phyloP scores from a whole-genome alignment of 2,329 filamentous ascomycete genomes.

The Phialemoniopsis sp. region DNA sequence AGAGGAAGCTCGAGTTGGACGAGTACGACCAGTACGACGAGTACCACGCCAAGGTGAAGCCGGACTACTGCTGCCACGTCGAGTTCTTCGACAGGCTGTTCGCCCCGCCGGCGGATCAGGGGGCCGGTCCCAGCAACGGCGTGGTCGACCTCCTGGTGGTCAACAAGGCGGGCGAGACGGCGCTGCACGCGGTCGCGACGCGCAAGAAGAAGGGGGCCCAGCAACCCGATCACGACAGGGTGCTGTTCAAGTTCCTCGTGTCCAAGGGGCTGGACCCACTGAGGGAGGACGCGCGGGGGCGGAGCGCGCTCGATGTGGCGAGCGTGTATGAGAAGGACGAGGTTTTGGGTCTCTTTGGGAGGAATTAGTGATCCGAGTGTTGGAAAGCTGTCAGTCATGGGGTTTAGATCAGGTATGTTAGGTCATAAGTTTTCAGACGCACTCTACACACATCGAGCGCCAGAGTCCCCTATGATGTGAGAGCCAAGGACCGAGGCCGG shows the following conservation, averaged over 20 bases:
- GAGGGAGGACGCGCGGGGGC: conserved; percentile 3
- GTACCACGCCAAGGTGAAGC: too few species aligned
- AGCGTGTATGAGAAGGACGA: conserved; percentile 4
- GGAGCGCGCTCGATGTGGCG: conserved; percentile 7
- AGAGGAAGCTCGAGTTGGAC: too few species aligned
- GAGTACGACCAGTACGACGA: too few species aligned
- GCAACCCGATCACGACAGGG: conserved; percentile 2
- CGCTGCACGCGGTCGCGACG: conserved; percentile 4
- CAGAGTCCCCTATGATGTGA: too few species aligned
- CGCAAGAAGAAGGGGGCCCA: background rate
- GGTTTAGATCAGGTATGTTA: too few species aligned
- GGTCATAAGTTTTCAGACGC: too few species aligned
- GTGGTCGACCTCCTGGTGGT: conserved; percentile 5
- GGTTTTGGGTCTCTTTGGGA: conserved; percentile 1
- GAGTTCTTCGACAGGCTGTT: conserved; percentile 2
- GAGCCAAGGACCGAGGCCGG: conserved; percentile 15
- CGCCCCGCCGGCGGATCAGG: too few species aligned
- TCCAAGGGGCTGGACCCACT: conserved; percentile 4
- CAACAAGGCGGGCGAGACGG: conserved; percentile 7
- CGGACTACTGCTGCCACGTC: background rate
- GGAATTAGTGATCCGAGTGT: too few species aligned
- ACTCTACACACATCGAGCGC: too few species aligned
- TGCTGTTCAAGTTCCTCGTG: conserved; percentile 3
- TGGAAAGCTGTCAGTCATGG: too few species aligned
- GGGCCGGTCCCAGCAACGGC: background rate